These are phyloP conservation scores for Pleurotus ostreatus DNA, from an alignment of 768 basidiomycete genomes.

Conservation along the genomic window DNA sequence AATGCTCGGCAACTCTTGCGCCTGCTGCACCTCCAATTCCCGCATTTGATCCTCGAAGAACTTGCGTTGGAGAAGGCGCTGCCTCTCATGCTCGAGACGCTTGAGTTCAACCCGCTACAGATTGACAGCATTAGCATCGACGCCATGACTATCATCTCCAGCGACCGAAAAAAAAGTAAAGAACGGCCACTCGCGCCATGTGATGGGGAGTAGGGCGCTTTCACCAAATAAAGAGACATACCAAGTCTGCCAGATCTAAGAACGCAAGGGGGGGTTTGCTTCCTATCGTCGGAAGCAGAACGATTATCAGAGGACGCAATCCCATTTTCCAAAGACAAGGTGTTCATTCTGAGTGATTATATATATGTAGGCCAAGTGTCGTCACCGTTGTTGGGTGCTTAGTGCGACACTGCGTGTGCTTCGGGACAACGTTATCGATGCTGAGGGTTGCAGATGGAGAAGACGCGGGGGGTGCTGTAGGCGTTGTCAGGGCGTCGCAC, in stretches of 20 bases:
- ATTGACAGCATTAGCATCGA: background rate
- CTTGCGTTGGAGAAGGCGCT: conserved; percentile 80
- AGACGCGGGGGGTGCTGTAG: too few relatives aligned
- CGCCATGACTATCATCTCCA: conserved; percentile 7
- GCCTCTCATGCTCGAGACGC: conserved; percentile 87
- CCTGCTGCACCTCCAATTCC: conserved; percentile 86
- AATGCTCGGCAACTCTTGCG: conserved; percentile 74
- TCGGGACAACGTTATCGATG: too few relatives aligned
- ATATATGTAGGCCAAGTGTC: too few relatives aligned
- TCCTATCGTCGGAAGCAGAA: conserved; percentile 63
- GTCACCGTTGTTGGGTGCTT: too few relatives aligned
- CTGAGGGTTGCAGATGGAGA: too few relatives aligned
- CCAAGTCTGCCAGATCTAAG: conserved; percentile 90
- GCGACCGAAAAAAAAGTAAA: conserved; percentile 33
- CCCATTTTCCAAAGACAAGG: conserved; percentile 59
- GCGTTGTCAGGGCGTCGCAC: too few relatives aligned
- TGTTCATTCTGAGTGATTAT: conserved; percentile 63
- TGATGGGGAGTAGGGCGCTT: conserved; percentile 11
- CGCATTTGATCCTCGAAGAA: conserved; percentile 98
- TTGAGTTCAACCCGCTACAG: conserved; percentile 84
- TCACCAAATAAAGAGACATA: conserved; percentile 36
- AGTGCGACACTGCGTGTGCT: too few relatives aligned
- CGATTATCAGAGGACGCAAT: conserved; percentile 68
- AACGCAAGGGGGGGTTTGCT: conserved; percentile 90
- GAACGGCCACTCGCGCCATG: conserved; percentile 78